Conservation (phyloP, 306 rosid species). For the Abrus precatorius region DNA sequence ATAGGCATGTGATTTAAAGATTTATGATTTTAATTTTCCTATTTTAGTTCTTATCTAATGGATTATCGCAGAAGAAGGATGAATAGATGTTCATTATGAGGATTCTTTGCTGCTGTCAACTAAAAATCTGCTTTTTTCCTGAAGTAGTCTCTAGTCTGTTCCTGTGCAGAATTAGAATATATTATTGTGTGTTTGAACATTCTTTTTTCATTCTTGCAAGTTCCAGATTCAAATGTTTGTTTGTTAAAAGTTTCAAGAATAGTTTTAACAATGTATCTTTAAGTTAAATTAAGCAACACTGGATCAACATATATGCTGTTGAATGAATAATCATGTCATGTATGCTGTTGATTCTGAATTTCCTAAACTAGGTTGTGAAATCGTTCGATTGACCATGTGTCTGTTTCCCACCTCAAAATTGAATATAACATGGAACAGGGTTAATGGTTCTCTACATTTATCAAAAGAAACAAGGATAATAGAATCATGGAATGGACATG, state of each 20-base stretch:
- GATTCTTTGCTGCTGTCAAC: slow-evolving; percentile 15
- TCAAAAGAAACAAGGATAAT: neutral
- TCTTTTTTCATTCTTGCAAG: slow-evolving; percentile 10
- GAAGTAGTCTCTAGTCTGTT: slow-evolving; percentile 2
- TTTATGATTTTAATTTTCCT: slow-evolving; percentile 26
- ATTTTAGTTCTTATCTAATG: slow-evolving; percentile 7
- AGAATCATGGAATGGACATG: neutral
- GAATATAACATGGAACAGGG: slow-evolving; percentile 10
- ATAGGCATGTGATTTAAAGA: slow-evolving; percentile 30
- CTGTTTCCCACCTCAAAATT: neutral
- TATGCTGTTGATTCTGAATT: neutral
- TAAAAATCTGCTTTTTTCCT: neutral
- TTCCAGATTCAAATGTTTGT: neutral
- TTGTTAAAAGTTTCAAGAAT: slow-evolving; percentile 3
- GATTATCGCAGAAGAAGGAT: slow-evolving; percentile 32
- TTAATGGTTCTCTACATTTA: neutral
- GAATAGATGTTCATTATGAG: slow-evolving; percentile 24
- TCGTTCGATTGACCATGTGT: neutral
- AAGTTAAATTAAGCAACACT: neutral
- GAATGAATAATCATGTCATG: slow-evolving; percentile 15
- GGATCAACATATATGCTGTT: slow-evolving; percentile 24
- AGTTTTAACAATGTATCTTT: neutral
- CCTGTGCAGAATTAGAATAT: slow-evolving; percentile 23
- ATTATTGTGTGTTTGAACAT: neutral
- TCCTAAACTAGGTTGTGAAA: slow-evolving; percentile 22